Conservation (phyloP, 768 basidiomycete species). For the Kwoniella heveanensis region DNA sequence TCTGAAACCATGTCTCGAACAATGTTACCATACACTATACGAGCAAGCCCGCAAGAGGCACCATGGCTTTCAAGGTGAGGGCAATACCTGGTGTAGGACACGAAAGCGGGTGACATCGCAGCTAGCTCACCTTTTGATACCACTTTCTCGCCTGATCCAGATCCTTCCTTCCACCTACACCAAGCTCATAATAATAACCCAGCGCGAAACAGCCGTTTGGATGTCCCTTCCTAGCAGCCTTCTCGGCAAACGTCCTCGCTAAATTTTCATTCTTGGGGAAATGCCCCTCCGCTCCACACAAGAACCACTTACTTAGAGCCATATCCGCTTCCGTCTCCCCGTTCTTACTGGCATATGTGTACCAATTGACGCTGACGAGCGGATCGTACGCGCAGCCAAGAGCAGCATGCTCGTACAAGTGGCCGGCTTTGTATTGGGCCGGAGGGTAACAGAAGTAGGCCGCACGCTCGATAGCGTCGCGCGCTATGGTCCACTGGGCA, state of each 20-base stretch:
- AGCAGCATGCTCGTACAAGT: constrained; percentile 86
- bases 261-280: constrained; percentile 87
- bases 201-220: constrained; percentile 89
- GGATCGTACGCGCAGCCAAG: constrained; percentile 85
- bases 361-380: constrained; percentile 85
- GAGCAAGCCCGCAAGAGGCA: too few species aligned
- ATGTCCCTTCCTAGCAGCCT: constrained; percentile 67
- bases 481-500: constrained; percentile 65
- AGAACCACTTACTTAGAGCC: constrained; percentile 96
- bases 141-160: constrained; percentile 67
- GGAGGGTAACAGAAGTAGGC: constrained; percentile 83
- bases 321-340: constrained; percentile 93
- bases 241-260: constrained; percentile 86
- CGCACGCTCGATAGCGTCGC: constrained; percentile 75
- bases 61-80: too few species aligned
- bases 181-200: constrained; percentile 93
- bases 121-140: constrained; percentile 71
- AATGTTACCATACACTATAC: too few species aligned
- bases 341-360: constrained; percentile 67
- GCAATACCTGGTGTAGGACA: too few species aligned
- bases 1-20: too few species aligned
- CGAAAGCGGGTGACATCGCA: too few species aligned
- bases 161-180: constrained; percentile 69
- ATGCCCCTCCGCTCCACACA: constrained; percentile 73
- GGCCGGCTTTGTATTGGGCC: constrained; percentile 85